Evolutionary conservation across 495 filamentous ascomycete genomes (phyloP).

Genomic region (Parathielavia appendiculata): DNA sequence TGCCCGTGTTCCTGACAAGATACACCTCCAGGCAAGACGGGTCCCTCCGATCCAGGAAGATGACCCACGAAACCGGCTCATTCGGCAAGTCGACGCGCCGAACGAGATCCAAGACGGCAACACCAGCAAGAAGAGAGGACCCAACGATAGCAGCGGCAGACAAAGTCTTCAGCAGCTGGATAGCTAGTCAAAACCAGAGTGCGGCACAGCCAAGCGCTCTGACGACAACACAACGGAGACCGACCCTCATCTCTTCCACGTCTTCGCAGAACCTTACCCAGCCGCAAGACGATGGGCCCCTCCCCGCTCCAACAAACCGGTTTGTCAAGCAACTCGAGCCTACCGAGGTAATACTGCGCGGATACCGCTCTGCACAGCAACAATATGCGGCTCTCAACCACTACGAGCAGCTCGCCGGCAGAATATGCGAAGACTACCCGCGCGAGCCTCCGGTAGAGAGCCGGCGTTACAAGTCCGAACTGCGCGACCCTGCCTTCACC

Average conservation of each 20-base stretch:
- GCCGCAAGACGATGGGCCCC: slow-evolving; percentile 28
- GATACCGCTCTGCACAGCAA: slow-evolving; percentile 62
- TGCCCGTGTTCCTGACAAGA: neutral
- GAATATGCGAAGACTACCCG: slow-evolving; percentile 87
- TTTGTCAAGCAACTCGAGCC: slow-evolving; percentile 41
- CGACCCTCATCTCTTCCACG: slow-evolving; percentile 23
- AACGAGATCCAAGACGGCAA: slow-evolving; percentile 48
- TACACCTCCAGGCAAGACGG: slow-evolving; percentile 36
- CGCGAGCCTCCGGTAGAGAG: slow-evolving; percentile 57
- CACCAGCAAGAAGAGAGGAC: slow-evolving; percentile 49
- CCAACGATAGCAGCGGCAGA: slow-evolving; percentile 51
- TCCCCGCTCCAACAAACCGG: slow-evolving; percentile 23
- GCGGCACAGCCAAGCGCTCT: slow-evolving; percentile 16
- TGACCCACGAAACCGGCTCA: slow-evolving; percentile 47
- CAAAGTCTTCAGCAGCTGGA: slow-evolving; percentile 43
- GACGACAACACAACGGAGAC: slow-evolving; percentile 26
- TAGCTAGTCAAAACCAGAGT: slow-evolving; percentile 31
- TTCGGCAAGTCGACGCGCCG: slow-evolving; percentile 54
- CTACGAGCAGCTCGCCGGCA: slow-evolving; percentile 72
- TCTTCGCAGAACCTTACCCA: slow-evolving; percentile 22
- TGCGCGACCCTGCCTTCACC: slow-evolving; percentile 60
- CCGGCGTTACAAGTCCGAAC: slow-evolving; percentile 53
- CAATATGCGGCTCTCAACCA: slow-evolving; percentile 83
- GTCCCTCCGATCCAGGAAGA: slow-evolving; percentile 36
- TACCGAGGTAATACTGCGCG: slow-evolving; percentile 76